Conservation (phyloP, 768 basidiomycete genomes). For the Boletus tomentosulus region DNA sequence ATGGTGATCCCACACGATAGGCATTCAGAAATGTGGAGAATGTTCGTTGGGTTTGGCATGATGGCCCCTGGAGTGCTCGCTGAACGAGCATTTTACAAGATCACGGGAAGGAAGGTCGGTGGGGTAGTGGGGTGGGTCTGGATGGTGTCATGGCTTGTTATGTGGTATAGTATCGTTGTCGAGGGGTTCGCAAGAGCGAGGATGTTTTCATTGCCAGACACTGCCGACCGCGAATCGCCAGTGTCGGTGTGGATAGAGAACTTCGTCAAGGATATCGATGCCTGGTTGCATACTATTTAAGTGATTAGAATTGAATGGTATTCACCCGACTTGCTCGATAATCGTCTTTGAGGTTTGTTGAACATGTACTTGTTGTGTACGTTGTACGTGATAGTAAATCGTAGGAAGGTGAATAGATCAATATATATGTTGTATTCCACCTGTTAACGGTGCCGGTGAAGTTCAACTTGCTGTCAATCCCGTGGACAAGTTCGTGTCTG, state of each 20-base stretch:
- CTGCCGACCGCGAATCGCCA: no score
- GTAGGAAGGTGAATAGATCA: background rate
- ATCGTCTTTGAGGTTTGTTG: background rate
- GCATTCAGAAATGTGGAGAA: background rate
- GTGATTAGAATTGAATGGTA: background rate
- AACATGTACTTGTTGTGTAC: background rate
- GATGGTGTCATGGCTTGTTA: background rate
- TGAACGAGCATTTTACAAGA: background rate
- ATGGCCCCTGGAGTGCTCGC: background rate
- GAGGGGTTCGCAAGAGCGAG: background rate
- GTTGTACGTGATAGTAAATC: background rate
- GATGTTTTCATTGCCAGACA: background rate
- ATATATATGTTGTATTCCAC: background rate
- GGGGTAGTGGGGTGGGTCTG: background rate
- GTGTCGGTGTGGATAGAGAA: no score
- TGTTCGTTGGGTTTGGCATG: constrained; percentile 1
- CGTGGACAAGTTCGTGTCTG: no score
- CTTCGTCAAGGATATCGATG: background rate
- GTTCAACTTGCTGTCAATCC: no score
- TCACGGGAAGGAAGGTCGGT: background rate
- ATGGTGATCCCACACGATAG: background rate
- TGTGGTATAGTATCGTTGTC: background rate
- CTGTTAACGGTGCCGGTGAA: no score
- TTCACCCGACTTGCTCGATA: no score
- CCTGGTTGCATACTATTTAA: background rate